Base-by-base conservation (phyloP, 352 stramenopile species). In the Phytophthora foliorum region DNA sequence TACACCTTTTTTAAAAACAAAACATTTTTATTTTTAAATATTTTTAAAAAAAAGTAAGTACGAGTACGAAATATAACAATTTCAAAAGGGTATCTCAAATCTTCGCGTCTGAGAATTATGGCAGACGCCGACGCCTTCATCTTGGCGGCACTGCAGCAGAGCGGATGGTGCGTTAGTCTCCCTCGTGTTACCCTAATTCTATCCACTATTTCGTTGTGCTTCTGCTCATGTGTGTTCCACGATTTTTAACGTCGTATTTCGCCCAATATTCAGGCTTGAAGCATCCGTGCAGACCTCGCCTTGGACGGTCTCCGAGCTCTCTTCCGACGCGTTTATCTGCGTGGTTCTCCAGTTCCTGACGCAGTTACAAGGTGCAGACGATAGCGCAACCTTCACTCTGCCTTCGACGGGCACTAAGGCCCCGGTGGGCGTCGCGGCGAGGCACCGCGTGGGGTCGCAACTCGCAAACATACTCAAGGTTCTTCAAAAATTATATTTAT, bases 391-490 rank as follows among this genome's bases (percentile, higher is more conserved):
- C n/a, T 78, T 88, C 22, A 49, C 44, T 16, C 49, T 88, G 0
- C 61, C 75, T 39, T 52, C 39, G 36, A 21, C 22, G 11, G 41
- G 67, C 10, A 54, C 61, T 0, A 63, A 63, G 6, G 69, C 69
- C 0, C 83, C 83, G 0, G 63, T 77, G 7, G 86, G 88, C 17
- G 89, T 96, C 25, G 89, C 90, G 4, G 80, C 81, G 34, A 74
- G 82, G 25, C 90, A 97, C 60, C 86, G 90, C 36, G 67, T 94
- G 0, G 88, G 86, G 22, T 93, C 89, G 5, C 73, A 90, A 31
- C 64, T 95, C 8, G 87, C 89, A 1, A 86, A 81, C 36, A 82
- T 82, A 16, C 53, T 97, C 25, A 96, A 97, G 74, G 88, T 93
- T 32, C 25, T 36, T 58, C 27, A 39, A 24, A 42, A 36, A 54